Evolutionary conservation across 257 asterid species (phyloP), one percentile per base, ranked within the genome.

Genomic region (Petrea volubilis): DNA sequence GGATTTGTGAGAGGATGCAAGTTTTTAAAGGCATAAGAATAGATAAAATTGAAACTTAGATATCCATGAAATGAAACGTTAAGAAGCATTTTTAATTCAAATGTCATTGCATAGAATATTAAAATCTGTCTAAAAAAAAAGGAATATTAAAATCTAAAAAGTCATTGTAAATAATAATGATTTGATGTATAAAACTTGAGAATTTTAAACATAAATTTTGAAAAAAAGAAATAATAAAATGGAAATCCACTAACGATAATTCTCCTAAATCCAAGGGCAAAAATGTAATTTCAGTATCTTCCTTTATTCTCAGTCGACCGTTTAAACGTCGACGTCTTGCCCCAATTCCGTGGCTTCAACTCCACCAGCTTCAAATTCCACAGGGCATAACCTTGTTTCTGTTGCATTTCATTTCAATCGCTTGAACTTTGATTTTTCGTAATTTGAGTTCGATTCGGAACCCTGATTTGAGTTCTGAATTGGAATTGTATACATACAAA

Each of bases 321-420:
- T 81, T 83, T 73, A 86, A 81, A 83, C 87, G 91, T 85, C 89
- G 79, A 77, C 90, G 88, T 79, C 70, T 13, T 18, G 44, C 60
- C 46, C 67, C 67, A 59, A 60, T 68, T 72, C 74, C 2, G 20
- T 68, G 69, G 75, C 67, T 76, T 60, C 60, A 52, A 18, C 66
- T 44, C 68, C 61, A 74, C 74, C 74, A 70, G 51, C 72, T 62
- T 71, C 66, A 69, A 82, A 78, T 73, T 58, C 77, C 23, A 53
- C 78, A 43, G 59, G n/a, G n/a, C 74, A 28, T 68, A 52, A 28
- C 25, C 21, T 52, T 17, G 20, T 47, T 44, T 47, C 60, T 57
- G 67, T 61, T 64, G 67, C 72, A 25, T 66, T 69, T 67, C 40
- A 15, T 43, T 68, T 31, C 72, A 8, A 34, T 40, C 0, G 9